Evolutionary conservation across 495 filamentous ascomycete genomes (phyloP).

Genomic region (Hypoxylon subgilvum): DNA sequence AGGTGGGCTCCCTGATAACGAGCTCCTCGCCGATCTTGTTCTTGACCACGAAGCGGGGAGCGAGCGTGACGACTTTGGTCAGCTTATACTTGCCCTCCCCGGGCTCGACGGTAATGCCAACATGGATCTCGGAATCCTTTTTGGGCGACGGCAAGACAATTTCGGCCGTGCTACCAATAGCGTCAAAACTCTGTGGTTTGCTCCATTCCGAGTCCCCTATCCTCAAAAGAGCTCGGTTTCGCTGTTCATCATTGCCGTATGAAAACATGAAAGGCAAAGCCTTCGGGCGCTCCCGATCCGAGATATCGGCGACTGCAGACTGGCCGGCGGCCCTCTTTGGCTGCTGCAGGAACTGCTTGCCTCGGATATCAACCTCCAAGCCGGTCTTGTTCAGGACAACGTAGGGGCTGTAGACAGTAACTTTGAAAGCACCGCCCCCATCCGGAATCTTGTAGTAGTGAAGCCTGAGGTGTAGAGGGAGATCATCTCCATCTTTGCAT

Average conservation of each 20-base stretch:
- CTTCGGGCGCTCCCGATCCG: constrained; percentile 59
- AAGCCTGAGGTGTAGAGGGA: constrained; percentile 78
- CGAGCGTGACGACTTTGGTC: constrained; percentile 91
- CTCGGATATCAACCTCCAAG: constrained; percentile 83
- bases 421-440: constrained; percentile 94
- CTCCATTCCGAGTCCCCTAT: constrained; percentile 92
- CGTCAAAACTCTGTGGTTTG: constrained; percentile 96
- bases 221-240: constrained; percentile 85
- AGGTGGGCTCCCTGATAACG: constrained; percentile 84
- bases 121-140: constrained; percentile 80
- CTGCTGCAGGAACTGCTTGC: constrained; percentile 83
- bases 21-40: constrained; percentile 89
- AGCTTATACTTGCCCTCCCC: constrained; percentile 98
- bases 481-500: constrained; percentile 80
- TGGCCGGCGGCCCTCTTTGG: constrained; percentile 83
- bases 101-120: constrained; percentile 84
- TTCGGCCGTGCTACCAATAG: constrained; percentile 90
- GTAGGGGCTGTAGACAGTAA: constrained; percentile 91
- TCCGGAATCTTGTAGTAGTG: constrained; percentile 93
- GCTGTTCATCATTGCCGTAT: constrained; percentile 80
- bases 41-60: constrained; percentile 91
- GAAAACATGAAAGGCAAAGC: constrained; percentile 95
- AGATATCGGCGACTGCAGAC: constrained; percentile 52
- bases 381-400: constrained; percentile 95
- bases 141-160: constrained; percentile 75